Evolutionary conservation across 306 rosid species (phyloP).

Genomic region (Oxytropis ochrocephala): DNA sequence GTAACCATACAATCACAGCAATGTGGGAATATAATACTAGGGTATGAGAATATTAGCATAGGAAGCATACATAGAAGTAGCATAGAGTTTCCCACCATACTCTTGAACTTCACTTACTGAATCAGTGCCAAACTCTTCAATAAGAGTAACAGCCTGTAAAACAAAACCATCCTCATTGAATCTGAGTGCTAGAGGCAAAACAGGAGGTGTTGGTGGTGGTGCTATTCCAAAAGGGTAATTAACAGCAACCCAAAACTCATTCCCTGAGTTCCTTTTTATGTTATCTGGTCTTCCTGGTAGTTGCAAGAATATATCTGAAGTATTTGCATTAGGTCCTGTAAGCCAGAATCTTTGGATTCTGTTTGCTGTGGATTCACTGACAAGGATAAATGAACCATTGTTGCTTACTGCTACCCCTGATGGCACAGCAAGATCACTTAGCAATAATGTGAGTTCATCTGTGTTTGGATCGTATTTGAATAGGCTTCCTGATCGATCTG

Average conservation of each 20-base stretch:
- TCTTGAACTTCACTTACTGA: slow-evolving; percentile 30
- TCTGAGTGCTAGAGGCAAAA: slow-evolving; percentile 20
- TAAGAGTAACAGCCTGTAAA: slow-evolving; percentile 16
- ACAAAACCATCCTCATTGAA: neutral
- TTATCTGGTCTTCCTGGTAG: slow-evolving; percentile 18
- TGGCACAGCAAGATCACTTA: slow-evolving; percentile 12
- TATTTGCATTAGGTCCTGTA: slow-evolving; percentile 17
- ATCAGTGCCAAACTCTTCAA: slow-evolving; percentile 20
- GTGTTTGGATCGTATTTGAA: slow-evolving; percentile 19
- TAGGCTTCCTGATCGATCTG: slow-evolving; percentile 24
- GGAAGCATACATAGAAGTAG: slow-evolving; percentile 3
- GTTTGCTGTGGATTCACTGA: slow-evolving; percentile 15
- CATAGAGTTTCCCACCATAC: slow-evolving; percentile 14
- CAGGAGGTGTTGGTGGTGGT: slow-evolving; percentile 10
- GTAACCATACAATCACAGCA: neutral
- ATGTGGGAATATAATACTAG: neutral
- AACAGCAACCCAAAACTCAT: slow-evolving; percentile 35
- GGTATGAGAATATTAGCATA: neutral
- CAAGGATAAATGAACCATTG: slow-evolving; percentile 29
- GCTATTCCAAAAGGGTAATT: slow-evolving; percentile 9
- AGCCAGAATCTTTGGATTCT: slow-evolving; percentile 32
- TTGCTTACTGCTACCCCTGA: slow-evolving; percentile 30
- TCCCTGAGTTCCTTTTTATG: slow-evolving; percentile 22
- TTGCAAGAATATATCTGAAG: slow-evolving; percentile 18
- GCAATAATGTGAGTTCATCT: slow-evolving; percentile 14